These are phyloP conservation scores for Coemansia reversa DNA, from an alignment of 192 early-diverging fungal genomes.

Conservation along the genomic window DNA sequence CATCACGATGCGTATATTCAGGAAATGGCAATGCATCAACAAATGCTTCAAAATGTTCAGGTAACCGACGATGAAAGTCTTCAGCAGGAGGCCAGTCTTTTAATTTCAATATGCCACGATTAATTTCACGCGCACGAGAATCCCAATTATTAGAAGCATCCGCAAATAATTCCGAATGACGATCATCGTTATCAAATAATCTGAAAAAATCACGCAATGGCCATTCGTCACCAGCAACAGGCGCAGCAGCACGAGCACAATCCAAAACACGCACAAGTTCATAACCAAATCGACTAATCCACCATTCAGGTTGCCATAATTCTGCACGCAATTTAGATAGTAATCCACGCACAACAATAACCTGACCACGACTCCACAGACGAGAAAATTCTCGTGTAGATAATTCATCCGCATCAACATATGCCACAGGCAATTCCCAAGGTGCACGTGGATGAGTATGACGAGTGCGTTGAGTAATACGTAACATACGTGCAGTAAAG, in stretches of 20 bases:
- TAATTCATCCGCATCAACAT: constrained; percentile 27
- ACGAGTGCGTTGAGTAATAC: constrained; percentile 28
- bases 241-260: constrained; percentile 28
- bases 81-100: constrained; percentile 69
- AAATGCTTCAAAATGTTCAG: constrained; percentile 57
- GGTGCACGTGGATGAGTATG: constrained; percentile 25
- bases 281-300: constrained; percentile 33
- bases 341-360: constrained; percentile 35
- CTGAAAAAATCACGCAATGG: constrained; percentile 56
- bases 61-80: constrained; percentile 58
- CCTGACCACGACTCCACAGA: constrained; percentile 29
- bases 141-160: constrained; percentile 16
- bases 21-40: constrained; percentile 59
- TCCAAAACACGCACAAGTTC: constrained; percentile 58
- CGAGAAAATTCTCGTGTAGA: constrained; percentile 32
- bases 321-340: constrained; percentile 9
- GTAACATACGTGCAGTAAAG: constrained; percentile 8
- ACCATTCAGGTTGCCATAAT: constrained; percentile 40
- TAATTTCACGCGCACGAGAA: not conserved
- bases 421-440: constrained; percentile 36
- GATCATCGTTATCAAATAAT: constrained; percentile 45
- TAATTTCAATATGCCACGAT: constrained; percentile 54
- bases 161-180: constrained; percentile 9
- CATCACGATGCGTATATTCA: constrained; percentile 58
- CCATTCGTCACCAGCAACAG: constrained; percentile 19